Conservation (phyloP, 2,329 filamentous ascomycete species). For the Diaporthe nobilis region DNA sequence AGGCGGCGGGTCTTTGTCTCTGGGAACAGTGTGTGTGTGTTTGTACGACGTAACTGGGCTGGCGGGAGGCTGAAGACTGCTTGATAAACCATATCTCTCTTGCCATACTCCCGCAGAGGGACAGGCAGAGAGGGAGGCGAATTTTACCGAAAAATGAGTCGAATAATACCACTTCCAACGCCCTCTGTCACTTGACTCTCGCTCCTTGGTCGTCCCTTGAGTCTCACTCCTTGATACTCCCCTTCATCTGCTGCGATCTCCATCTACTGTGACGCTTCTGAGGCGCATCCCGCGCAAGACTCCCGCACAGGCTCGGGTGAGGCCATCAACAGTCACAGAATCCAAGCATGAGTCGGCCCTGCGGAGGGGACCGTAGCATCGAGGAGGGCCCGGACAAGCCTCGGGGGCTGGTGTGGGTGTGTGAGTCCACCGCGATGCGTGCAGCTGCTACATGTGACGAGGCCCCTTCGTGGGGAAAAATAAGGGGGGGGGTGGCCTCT, state of each 20-base stretch:
- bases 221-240: neutral
- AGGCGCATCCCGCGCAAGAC: neutral
- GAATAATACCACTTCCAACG: constrained; percentile 26
- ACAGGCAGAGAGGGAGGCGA: constrained; percentile 11
- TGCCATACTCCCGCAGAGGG: neutral
- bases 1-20: neutral
- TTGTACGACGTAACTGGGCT: constrained; percentile 18
- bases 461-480: neutral
- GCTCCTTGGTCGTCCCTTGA: neutral
- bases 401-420: neutral
- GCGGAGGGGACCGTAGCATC: neutral
- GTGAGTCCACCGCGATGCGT: neutral
- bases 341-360: constrained; percentile 1
- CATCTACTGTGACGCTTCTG: constrained; percentile 12
- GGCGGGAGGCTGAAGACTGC: constrained; percentile 26
- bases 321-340: neutral
- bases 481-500: neutral
- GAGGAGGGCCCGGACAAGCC: neutral
- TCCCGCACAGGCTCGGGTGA: neutral
- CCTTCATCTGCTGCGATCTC: neutral
- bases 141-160: neutral
- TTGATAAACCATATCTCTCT: constrained; percentile 18
- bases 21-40: constrained; percentile 14
- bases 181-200: neutral
- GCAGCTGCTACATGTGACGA: constrained; percentile 29